phyloP scores from a whole-genome alignment of 495 filamentous ascomycete genomes.

The Ascobolus immersus region DNA sequence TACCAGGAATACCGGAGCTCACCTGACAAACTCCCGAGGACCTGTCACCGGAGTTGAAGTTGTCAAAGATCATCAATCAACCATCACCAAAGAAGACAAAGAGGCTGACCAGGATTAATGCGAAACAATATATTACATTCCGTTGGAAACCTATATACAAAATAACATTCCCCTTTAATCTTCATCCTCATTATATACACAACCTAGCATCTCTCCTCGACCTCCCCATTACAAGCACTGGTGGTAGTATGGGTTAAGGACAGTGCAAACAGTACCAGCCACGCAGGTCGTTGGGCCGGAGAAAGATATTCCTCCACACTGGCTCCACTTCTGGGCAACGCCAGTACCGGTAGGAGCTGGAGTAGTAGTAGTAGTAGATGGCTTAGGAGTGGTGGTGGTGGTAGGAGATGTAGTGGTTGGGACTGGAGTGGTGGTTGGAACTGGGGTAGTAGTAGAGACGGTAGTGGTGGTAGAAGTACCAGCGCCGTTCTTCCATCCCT shows the following conservation, averaged over 20 bases:
- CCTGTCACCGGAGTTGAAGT: too few relatives aligned
- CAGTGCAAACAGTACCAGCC: constrained; percentile 4
- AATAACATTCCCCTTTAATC: too few relatives aligned
- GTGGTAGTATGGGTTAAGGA: constrained; percentile 15
- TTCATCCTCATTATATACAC: too few relatives aligned
- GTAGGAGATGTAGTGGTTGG: neutral
- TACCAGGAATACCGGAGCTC: too few relatives aligned
- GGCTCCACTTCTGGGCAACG: constrained; percentile 19
- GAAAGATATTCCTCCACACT: constrained; percentile 23
- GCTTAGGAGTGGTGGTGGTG: neutral
- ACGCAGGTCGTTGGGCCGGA: constrained; percentile 19
- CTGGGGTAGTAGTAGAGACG: neutral
- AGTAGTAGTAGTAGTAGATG: neutral
- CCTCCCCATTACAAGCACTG: too few relatives aligned
- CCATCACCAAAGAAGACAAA: too few relatives aligned
- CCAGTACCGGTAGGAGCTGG: neutral
- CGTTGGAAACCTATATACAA: too few relatives aligned
- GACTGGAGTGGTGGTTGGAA: neutral
- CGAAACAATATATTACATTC: too few relatives aligned
- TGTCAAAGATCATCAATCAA: too few relatives aligned
- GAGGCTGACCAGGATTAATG: too few relatives aligned
- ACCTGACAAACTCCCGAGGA: too few relatives aligned
- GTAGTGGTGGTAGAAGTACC: constrained; percentile 1
- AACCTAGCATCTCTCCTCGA: too few relatives aligned
- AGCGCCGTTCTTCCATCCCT: constrained; percentile 14